Conservation (phyloP, 495 filamentous ascomycete species). For the Polyplosphaeria fusca region DNA sequence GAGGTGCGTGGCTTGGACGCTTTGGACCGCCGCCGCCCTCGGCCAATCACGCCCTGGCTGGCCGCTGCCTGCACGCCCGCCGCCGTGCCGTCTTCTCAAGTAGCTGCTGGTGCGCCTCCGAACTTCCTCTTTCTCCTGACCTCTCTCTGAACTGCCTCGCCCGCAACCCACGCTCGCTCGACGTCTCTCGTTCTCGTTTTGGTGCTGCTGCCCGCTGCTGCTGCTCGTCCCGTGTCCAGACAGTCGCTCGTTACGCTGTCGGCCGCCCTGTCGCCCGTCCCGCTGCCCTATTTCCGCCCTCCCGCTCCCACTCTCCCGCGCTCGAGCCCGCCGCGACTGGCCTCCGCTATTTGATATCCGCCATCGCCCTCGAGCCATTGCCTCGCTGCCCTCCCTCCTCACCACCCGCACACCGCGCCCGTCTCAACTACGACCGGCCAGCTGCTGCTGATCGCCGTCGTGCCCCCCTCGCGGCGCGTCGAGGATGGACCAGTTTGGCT, state of each 20-base stretch:
- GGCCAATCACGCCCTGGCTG: neutral
- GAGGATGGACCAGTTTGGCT: slow-evolving; percentile 24
- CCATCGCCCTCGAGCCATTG: neutral
- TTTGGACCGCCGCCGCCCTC: no score
- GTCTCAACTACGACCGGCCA: neutral
- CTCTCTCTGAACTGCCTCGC: neutral
- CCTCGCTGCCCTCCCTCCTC: neutral
- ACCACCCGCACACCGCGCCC: neutral
- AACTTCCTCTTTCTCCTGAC: slow-evolving; percentile 2
- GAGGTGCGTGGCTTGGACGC: neutral
- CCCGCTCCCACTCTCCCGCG: slow-evolving; percentile 6
- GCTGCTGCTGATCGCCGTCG: neutral
- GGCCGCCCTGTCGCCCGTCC: neutral
- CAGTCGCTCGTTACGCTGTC: slow-evolving; percentile 10
- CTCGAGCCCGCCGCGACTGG: neutral
- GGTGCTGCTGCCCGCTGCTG: neutral
- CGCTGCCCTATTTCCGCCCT: neutral
- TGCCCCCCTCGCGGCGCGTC: slow-evolving; percentile 20
- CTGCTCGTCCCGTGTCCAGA: neutral
- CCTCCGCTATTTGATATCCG: neutral
- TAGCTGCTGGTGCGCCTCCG: slow-evolving; percentile 5
- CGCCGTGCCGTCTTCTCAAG: slow-evolving; percentile 1
- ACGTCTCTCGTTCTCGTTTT: neutral
- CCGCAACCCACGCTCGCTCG: slow-evolving; percentile 1
- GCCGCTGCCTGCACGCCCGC: slow-evolving; percentile 2